phyloP scores from a whole-genome alignment of 73 alveolate genomes.

The Tetrahymena thermophila region DNA sequence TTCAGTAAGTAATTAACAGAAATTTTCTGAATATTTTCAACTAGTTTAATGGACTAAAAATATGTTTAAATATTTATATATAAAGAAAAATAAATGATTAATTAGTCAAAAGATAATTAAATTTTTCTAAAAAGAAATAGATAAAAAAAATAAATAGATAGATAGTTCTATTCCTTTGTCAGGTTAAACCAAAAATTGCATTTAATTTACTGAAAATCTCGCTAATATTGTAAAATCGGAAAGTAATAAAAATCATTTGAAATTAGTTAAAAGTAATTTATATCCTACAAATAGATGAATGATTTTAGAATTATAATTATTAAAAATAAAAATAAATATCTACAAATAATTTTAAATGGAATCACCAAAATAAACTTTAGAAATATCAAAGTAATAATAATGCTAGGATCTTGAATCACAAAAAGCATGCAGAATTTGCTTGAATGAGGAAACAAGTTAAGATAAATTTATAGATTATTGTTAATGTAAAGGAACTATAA shows the following conservation, averaged over 20 bases:
- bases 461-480: not conserved
- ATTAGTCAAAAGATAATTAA: too few relatives aligned
- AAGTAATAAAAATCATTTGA: not conserved
- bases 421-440: not conserved
- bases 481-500: not conserved
- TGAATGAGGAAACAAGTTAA: not conserved
- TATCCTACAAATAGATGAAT: too few relatives aligned
- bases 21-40: not conserved
- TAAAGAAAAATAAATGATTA: too few relatives aligned
- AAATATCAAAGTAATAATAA: too few relatives aligned
- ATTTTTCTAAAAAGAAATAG: not conserved
- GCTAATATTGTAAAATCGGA: not conserved
- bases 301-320: too few relatives aligned
- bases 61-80: too few relatives aligned
- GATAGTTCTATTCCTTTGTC: not conserved
- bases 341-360: not conserved
- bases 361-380: not conserved
- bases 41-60: not conserved
- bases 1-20: not conserved
- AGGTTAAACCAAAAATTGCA: not conserved
- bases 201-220: not conserved
- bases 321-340: too few relatives aligned
- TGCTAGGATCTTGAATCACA: not conserved
- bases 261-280: too few relatives aligned
- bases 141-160: not conserved